Base-by-base conservation (phyloP, 768 basidiomycete genomes). In the Calocera viscosa region DNA sequence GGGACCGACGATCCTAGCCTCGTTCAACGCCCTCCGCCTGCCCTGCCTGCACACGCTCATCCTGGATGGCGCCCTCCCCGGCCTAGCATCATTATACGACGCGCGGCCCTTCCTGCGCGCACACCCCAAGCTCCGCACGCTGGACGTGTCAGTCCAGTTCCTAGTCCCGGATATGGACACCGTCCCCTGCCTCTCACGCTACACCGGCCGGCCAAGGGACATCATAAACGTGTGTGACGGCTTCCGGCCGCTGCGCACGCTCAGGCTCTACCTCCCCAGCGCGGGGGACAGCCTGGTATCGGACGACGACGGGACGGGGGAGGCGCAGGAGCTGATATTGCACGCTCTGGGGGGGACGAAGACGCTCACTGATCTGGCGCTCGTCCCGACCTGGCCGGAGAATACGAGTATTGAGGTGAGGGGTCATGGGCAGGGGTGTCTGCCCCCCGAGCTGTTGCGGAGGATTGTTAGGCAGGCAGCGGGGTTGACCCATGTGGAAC, bases 1-100 rank as follows among this genome's bases (percentile, higher is more conserved):
- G 2, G 53, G 26, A 10, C 53, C 53, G 11, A 60, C 22, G 14
- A 60, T 60, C 53, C 30, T 60, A 60, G 53, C 2, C 14, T 60
- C 53, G 30, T 60, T 60, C 53, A 60, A 60, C 53, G 16, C 11
- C 26, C 30, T 60, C 16, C 53, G 53, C 8, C 30, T 60, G 26
- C 53, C 53, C 2, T 60, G 53, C 53, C 53, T 60, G 53, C 53
- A 60, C 53, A 60, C 53, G 24, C 53, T 60, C 5, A 32, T 60
- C 53, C 53, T 60, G 2, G 30, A 60, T 26, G 53, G 53, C 53
- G 53, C 30, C 53, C 53, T 60, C 14, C 53, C 53, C 2, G 53
- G 53, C 30, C 26, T 60, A 16, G 2, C 24, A 19, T 60, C 7
- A 2, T 3, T 32, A 26, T 60, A 28, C 53, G 53, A 60, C 30